phyloP scores from a whole-genome alignment of 2,329 filamentous ascomycete species.

The Colletotrichum melonis region DNA sequence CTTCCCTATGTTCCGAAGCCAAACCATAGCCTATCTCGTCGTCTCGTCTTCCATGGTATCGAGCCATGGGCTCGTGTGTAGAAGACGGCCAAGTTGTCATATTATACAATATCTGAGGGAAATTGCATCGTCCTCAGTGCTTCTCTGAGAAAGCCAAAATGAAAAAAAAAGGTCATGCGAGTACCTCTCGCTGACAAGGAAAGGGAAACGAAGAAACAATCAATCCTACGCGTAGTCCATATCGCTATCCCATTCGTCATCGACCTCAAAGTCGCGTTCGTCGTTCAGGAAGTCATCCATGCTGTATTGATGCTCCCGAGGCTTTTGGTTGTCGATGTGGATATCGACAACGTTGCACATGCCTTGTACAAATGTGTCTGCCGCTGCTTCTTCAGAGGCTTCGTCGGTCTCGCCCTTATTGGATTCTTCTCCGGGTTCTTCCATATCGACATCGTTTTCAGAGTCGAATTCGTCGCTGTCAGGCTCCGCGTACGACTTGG shows the following conservation, averaged over 20 bases:
- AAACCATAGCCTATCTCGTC: background rate
- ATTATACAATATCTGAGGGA: background rate
- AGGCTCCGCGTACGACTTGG: slow-evolving; percentile 54
- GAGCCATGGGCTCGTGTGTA: background rate
- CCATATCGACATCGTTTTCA: slow-evolving; percentile 34
- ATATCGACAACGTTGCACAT: slow-evolving; percentile 78
- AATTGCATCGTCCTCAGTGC: background rate
- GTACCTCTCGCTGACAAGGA: background rate
- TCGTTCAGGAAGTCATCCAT: slow-evolving; percentile 78
- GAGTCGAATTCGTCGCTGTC: slow-evolving; percentile 58
- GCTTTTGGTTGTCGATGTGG: slow-evolving; percentile 80
- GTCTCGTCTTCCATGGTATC: background rate
- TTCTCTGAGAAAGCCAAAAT: background rate
- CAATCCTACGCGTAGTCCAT: slow-evolving; percentile 58
- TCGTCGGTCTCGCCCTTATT: slow-evolving; percentile 27
- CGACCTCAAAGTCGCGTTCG: slow-evolving; percentile 63
- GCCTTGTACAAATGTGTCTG: slow-evolving; percentile 66
- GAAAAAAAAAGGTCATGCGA: too few relatives aligned
- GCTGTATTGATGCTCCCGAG: slow-evolving; percentile 73
- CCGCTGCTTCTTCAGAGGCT: slow-evolving; percentile 31
- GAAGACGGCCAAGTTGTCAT: background rate
- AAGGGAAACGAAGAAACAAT: background rate
- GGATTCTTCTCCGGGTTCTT: slow-evolving; percentile 15
- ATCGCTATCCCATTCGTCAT: slow-evolving; percentile 70
- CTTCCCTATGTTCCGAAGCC: background rate